Evolutionary conservation across 495 filamentous ascomycete species (phyloP).

Genomic region (Neurospora sp.): DNA sequence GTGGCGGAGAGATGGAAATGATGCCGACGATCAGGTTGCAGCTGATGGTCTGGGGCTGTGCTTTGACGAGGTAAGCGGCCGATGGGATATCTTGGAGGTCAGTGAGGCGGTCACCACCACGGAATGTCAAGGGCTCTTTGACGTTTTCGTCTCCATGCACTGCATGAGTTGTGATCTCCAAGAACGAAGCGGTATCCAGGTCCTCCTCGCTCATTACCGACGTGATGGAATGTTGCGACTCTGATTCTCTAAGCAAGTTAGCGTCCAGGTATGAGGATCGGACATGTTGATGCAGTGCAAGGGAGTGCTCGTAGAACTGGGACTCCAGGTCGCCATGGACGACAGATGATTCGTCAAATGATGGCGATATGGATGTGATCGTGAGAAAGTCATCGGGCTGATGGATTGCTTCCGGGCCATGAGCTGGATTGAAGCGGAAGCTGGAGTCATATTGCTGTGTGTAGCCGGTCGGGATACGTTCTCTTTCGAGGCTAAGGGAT

Average conservation of each 20-base stretch:
- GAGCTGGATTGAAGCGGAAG: slow-evolving; percentile 2
- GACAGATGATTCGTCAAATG: slow-evolving; percentile 18
- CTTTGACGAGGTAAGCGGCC: slow-evolving; percentile 53
- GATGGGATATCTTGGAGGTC: slow-evolving; percentile 63
- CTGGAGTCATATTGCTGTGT: slow-evolving; percentile 36
- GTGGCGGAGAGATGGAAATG: slow-evolving; percentile 57
- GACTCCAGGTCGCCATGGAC: slow-evolving; percentile 23
- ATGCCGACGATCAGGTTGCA: slow-evolving; percentile 71
- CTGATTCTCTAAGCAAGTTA: not conserved
- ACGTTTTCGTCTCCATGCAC: not conserved
- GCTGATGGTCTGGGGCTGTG: slow-evolving; percentile 68
- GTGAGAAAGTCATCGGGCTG: slow-evolving; percentile 41
- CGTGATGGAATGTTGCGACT: not conserved
- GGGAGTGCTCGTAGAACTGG: slow-evolving; percentile 65
- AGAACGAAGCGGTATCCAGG: slow-evolving; percentile 7
- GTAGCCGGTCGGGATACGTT: slow-evolving; percentile 29
- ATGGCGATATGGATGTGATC: slow-evolving; percentile 23
- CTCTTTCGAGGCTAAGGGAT: slow-evolving; percentile 31
- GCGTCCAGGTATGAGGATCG: slow-evolving; percentile 39
- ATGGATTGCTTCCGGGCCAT: slow-evolving; percentile 7
- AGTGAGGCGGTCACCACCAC: slow-evolving; percentile 32
- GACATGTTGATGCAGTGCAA: slow-evolving; percentile 50
- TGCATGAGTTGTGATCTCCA: slow-evolving; percentile 2
- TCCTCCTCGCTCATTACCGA: slow-evolving; percentile 9
- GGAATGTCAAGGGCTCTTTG: slow-evolving; percentile 13